Evolutionary conservation across 805 yeast species (phyloP).

Genomic region (Metschnikowia hibisci): DNA sequence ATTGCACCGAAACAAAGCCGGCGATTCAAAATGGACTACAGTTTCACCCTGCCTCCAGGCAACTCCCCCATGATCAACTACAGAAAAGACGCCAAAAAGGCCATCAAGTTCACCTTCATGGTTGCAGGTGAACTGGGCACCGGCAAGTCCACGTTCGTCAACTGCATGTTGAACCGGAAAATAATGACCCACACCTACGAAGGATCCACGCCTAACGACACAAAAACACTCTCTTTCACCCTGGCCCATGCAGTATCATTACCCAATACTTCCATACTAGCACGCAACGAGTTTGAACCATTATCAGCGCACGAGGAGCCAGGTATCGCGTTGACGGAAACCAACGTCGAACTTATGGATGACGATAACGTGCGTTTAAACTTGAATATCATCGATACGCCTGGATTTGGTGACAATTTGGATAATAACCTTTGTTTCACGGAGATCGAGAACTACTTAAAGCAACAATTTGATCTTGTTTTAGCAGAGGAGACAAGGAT

Average conservation of each 20-base stretch:
- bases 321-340: constrained; percentile 70
- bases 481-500: constrained; percentile 85
- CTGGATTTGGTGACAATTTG: constrained; percentile 75
- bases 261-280: constrained; percentile 52
- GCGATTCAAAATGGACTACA: constrained; percentile 15
- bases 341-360: constrained; percentile 56
- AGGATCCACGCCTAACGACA: constrained; percentile 23
- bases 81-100: constrained; percentile 67
- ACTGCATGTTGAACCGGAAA: constrained; percentile 59
- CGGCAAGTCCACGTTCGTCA: constrained; percentile 74
- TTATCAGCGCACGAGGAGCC: constrained; percentile 59
- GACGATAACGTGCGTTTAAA: constrained; percentile 54
- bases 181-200: constrained; percentile 59
- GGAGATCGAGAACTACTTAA: constrained; percentile 63
- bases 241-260: constrained; percentile 52
- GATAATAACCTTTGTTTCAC: constrained; percentile 64
- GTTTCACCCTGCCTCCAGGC: constrained; percentile 28
- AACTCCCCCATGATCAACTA: constrained; percentile 46
- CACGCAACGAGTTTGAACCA: constrained; percentile 59
- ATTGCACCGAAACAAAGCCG: neutral
- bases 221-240: constrained; percentile 55
- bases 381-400: constrained; percentile 63
- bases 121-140: constrained; percentile 71
- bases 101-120: constrained; percentile 69
- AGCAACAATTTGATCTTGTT: constrained; percentile 74